These are phyloP conservation scores for Fraxinus baroniana DNA, from an alignment of 305 asterid species.

Conservation along the genomic window DNA sequence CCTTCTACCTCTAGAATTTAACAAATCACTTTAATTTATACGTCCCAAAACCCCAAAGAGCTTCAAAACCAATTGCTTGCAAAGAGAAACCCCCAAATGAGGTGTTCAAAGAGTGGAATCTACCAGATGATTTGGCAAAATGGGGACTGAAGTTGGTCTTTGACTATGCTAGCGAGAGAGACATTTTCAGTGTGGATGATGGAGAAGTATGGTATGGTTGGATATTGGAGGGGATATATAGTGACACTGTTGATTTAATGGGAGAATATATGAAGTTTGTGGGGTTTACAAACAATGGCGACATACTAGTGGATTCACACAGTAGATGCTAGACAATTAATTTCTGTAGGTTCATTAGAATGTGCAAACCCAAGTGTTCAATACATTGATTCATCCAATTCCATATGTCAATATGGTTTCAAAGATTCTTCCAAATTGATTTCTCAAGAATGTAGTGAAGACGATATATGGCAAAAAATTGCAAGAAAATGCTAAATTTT, in stretches of 20 bases:
- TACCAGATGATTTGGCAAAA: background rate
- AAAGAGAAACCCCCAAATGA: background rate
- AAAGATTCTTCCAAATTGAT: constrained; percentile 11
- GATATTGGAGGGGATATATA: background rate
- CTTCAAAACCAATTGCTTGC: background rate
- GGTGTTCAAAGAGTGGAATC: background rate
- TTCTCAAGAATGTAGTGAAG: constrained; percentile 30
- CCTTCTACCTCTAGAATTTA: too few relatives aligned
- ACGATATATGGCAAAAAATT: constrained; percentile 37
- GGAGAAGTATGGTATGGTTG: background rate
- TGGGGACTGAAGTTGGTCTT: background rate
- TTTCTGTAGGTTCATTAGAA: background rate
- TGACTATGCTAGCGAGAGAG: background rate
- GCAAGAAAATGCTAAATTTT: background rate
- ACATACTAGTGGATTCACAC: background rate
- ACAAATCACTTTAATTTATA: too few relatives aligned
- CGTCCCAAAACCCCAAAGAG: too few relatives aligned
- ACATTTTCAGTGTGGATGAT: background rate
- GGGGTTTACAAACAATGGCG: background rate
- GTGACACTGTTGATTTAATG: background rate
- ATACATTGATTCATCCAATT: background rate
- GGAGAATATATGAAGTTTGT: background rate
- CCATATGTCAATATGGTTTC: background rate
- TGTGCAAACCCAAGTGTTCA: constrained; percentile 19
- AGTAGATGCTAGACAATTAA: background rate